Evolutionary conservation across 2,329 filamentous ascomycete genomes (phyloP), one percentile per base, ranked within the genome.

Genomic region (Neonectria neomacrospora): DNA sequence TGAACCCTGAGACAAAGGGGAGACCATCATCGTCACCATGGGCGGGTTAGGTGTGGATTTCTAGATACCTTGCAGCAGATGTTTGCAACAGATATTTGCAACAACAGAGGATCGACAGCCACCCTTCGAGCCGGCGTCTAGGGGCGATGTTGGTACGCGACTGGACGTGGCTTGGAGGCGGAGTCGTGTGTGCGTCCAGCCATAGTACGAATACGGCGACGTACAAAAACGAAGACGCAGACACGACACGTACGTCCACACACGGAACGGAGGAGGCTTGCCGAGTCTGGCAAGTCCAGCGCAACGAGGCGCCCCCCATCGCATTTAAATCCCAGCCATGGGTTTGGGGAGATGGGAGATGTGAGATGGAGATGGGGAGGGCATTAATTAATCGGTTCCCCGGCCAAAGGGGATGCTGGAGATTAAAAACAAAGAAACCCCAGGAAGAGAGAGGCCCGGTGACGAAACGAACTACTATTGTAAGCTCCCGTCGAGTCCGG

Each of bases 341-440:
- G 37, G n/a, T 41, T 20, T 41, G 37, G 37, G 37, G 37, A 41
- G 37, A 41, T 20, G n/a, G 3, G n/a, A 23, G 34, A 16, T 20
- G 11, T 20, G 26, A 64, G 51, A 61, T 66, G 56, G 45, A 42
- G 54, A 18, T 10, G 16, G 48, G 14, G 23, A 20, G 14, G 20
- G 41, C 9, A 26, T 30, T 16, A 50, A 42, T 59, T 54, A 32
- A 28, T 51, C 57, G 59, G 59, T 62, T 62, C 57, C 59, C 54
- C 30, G 34, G 59, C 53, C 59, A 62, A 62, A 62, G 28, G 12
- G n/a, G 8, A 20, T 18, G 3, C n/a, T 50, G 47, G 47, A 50
- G 47, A 50, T 32, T 32, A 20, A 50, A 50, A 32, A 32, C n/a
- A 32, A 12, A 18, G 32, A 48, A n/a, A 5, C 10, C 20, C 23